phyloP scores from a whole-genome alignment of 768 basidiomycete genomes.

The Gymnopilus dilepis region DNA sequence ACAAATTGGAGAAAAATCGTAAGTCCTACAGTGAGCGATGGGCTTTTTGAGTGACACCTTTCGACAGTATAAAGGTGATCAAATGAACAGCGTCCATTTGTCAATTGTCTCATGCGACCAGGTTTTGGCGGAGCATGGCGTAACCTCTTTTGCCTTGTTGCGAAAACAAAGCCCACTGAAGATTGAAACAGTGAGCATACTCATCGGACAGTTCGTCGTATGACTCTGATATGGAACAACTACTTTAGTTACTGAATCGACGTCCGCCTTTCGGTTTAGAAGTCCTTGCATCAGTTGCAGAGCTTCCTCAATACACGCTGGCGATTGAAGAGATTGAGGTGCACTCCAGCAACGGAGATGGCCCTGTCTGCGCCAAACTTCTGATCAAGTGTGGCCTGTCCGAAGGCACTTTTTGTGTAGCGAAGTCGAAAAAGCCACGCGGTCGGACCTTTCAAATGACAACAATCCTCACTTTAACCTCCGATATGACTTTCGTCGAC shows the following conservation, averaged over 20 bases:
- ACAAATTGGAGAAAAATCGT: constrained; percentile 94
- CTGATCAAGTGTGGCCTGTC: constrained; percentile 61
- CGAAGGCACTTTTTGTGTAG: constrained; percentile 29
- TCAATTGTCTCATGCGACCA: constrained; percentile 29
- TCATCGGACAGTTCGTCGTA: background rate
- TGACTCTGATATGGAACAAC: constrained; percentile 8
- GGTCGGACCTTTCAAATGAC: constrained; percentile 58
- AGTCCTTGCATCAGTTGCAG: constrained; percentile 60
- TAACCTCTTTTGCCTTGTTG: constrained; percentile 64
- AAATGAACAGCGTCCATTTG: background rate
- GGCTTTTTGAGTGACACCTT: background rate
- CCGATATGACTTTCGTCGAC: constrained; percentile 76
- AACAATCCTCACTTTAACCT: constrained; percentile 73
- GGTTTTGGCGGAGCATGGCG: constrained; percentile 78
- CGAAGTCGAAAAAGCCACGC: constrained; percentile 50
- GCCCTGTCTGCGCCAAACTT: constrained; percentile 62
- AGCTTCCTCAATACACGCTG: constrained; percentile 71
- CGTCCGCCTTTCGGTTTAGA: constrained; percentile 77
- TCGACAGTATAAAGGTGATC: constrained; percentile 40
- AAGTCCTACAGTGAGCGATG: constrained; percentile 30
- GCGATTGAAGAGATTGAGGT: constrained; percentile 53
- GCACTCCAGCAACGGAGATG: constrained; percentile 47
- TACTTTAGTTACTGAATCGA: constrained; percentile 69
- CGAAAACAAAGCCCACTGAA: constrained; percentile 59
- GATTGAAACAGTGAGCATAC: constrained; percentile 61